These are phyloP conservation scores for Euphrasia arctica DNA, from an alignment of 305 asterid species.

Conservation along the genomic window DNA sequence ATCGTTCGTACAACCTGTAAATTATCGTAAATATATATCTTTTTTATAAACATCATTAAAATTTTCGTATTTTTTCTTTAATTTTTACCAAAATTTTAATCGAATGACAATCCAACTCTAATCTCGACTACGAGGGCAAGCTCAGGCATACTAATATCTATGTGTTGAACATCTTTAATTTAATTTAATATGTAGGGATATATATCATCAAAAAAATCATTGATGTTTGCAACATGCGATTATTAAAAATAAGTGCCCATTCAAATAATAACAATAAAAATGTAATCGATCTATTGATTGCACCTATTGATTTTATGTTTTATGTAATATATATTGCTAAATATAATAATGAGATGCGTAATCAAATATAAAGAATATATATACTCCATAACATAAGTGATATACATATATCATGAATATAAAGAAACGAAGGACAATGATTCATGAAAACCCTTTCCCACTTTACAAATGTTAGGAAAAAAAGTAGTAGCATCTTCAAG, in stretches of 20 bases:
- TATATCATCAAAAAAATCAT: constrained; percentile 16
- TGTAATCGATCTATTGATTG: background rate
- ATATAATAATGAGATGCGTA: constrained; percentile 3
- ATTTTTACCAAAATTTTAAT: too few relatives aligned
- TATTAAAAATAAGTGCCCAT: constrained; percentile 6
- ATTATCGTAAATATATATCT: too few relatives aligned
- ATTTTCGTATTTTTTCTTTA: too few relatives aligned
- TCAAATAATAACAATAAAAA: background rate
- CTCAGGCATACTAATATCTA: too few relatives aligned
- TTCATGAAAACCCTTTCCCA: constrained; percentile 24
- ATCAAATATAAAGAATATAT: background rate
- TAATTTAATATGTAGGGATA: too few relatives aligned
- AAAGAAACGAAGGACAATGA: constrained; percentile 42
- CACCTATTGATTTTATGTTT: background rate
- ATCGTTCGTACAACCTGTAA: too few relatives aligned
- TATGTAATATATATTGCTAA: background rate
- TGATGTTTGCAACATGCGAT: constrained; percentile 30
- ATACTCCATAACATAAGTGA: constrained; percentile 16
- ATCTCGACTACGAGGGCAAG: too few relatives aligned
- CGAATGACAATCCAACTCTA: too few relatives aligned
- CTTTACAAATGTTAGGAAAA: constrained; percentile 23
- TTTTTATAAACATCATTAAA: too few relatives aligned
- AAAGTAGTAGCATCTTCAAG: constrained; percentile 34
- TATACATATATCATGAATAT: constrained; percentile 28
- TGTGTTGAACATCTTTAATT: too few relatives aligned